These are phyloP conservation scores for Naganishia onofrii DNA, from an alignment of 768 basidiomycete genomes.

Conservation along the genomic window DNA sequence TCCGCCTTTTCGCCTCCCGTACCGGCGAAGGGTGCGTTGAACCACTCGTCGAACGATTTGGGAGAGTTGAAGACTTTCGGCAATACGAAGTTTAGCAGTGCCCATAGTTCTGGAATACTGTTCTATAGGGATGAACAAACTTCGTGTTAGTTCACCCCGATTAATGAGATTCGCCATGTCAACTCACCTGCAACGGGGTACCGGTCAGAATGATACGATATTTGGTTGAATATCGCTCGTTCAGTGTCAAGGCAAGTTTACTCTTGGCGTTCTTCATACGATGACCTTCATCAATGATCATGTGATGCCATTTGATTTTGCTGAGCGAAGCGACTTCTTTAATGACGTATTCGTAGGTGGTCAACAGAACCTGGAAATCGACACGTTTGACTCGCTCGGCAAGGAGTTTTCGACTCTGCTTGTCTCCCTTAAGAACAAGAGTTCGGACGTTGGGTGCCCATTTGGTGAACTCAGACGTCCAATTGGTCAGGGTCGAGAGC, in stretches of 20 bases:
- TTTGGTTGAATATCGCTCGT: constrained; percentile 85
- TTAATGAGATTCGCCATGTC: neutral
- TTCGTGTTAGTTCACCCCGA: constrained; percentile 58
- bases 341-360: constrained; percentile 97
- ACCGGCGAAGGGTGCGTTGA: constrained; percentile 98
- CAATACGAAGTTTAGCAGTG: constrained; percentile 56
- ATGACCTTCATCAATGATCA: constrained; percentile 98
- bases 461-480: constrained; percentile 94
- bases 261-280: constrained; percentile 95
- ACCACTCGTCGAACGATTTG: constrained; percentile 99
- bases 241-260: constrained; percentile 84
- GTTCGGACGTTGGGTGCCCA: constrained; percentile 83
- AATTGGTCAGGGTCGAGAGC: constrained; percentile 93
- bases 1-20: constrained; percentile 96
- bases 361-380: constrained; percentile 86
- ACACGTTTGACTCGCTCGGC: constrained; percentile 69
- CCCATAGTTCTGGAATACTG: constrained; percentile 56
- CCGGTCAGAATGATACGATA: constrained; percentile 92
- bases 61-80: constrained; percentile 98
- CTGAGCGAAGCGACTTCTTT: constrained; percentile 86
- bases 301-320: constrained; percentile 93
- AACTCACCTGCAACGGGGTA: constrained; percentile 72
- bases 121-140: constrained; percentile 48
- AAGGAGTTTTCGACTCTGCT: constrained; percentile 70
- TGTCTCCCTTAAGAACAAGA: constrained; percentile 89